phyloP scores from a whole-genome alignment of 2,329 filamentous ascomycete genomes.

The Cladophialophora yegresii region DNA sequence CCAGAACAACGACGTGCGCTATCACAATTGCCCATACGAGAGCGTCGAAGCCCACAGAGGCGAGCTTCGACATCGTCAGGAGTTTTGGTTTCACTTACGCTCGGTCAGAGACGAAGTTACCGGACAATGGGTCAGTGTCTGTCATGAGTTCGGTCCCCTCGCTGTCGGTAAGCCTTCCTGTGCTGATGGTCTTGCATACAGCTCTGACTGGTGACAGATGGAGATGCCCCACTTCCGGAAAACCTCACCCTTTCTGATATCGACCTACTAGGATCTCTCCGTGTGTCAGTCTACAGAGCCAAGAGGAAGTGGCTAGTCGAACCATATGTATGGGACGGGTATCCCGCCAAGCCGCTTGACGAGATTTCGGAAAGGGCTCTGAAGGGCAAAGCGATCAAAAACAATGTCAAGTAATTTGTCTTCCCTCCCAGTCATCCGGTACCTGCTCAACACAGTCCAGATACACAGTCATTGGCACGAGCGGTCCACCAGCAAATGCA shows the following conservation, averaged over 20 bases:
- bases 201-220: conserved; percentile 3
- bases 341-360: conserved; percentile 21
- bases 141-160: background rate
- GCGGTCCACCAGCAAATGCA: background rate
- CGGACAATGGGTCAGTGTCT: background rate
- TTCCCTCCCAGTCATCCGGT: background rate
- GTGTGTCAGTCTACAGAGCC: conserved; percentile 1
- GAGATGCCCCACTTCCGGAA: background rate
- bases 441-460: background rate
- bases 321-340: background rate
- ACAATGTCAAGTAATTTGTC: conserved; percentile 6
- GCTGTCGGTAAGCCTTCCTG: background rate
- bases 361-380: conserved; percentile 58
- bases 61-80: background rate
- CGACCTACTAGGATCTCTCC: background rate
- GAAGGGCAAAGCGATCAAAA: conserved; percentile 5
- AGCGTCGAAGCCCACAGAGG: background rate
- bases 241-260: background rate
- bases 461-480: background rate
- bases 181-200: background rate
- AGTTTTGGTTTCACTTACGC: background rate
- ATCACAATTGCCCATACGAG: background rate
- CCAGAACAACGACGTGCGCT: background rate
- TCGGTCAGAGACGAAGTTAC: background rate
- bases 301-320: background rate